Evolutionary conservation across 306 rosid genomes (phyloP).

Genomic region (Rosa rugosa): DNA sequence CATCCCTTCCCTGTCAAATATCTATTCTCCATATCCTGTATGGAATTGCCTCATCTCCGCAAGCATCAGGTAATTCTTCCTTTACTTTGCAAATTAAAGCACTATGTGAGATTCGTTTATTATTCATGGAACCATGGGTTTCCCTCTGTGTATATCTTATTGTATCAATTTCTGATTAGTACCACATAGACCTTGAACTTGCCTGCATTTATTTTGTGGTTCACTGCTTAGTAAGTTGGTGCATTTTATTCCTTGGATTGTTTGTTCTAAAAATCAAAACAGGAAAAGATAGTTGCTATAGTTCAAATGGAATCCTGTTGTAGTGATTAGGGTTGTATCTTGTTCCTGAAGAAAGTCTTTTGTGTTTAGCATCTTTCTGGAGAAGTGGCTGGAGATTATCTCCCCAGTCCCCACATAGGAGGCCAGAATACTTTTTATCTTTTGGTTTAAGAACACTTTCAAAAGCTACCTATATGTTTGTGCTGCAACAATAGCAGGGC

Average conservation of each 20-base stretch:
- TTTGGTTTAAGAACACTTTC: background rate
- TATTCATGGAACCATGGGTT: background rate
- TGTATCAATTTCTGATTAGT: background rate
- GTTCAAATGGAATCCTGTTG: background rate
- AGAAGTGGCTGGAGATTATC: background rate
- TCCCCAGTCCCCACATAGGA: slow-evolving; percentile 2
- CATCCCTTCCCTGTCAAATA: slow-evolving; percentile 38
- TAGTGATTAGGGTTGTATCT: background rate
- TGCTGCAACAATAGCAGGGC: background rate
- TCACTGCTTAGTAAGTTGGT: background rate
- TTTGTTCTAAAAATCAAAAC: background rate
- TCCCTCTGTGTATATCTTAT: background rate
- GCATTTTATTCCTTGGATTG: background rate
- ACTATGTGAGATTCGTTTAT: background rate
- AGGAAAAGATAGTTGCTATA: background rate
- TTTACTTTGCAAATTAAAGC: background rate
- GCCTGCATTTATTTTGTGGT: background rate
- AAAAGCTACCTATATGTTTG: background rate
- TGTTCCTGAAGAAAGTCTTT: background rate
- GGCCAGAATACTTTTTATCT: background rate
- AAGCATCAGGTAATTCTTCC: slow-evolving; percentile 51
- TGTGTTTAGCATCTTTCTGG: background rate
- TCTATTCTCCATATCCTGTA: slow-evolving; percentile 49
- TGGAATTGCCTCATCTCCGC: slow-evolving; percentile 56
- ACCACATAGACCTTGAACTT: background rate